A percentile compares a stretch with the other conserved stretches of the same genome.
These are phyloP conservation scores for Mucor racemosus DNA, from an alignment of 371 early-diverging fungal genomes.

Conservation along the genomic window DNA sequence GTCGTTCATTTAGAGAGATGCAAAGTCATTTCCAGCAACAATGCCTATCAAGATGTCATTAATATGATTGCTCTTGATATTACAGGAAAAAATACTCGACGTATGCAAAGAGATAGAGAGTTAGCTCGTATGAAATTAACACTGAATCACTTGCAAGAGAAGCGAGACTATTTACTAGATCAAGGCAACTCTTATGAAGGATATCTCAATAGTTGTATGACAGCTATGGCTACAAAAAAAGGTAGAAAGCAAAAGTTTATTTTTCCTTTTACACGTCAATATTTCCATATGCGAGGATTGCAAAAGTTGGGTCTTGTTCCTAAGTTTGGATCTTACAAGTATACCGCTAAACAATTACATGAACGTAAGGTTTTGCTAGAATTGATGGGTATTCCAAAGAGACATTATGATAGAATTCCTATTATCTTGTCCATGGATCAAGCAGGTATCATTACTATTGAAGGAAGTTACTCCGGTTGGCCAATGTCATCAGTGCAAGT, in stretches of 20 bases:
- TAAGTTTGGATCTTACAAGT: constrained; percentile 97
- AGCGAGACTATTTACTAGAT: constrained; percentile 77
- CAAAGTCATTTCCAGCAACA: constrained; percentile 33
- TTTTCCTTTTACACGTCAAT: constrained; percentile 90
- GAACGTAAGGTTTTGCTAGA: constrained; percentile 92
- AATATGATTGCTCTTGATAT: constrained; percentile 92
- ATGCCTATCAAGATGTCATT: constrained; percentile 85
- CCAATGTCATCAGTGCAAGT: constrained; percentile 76
- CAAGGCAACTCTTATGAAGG: constrained; percentile 89
- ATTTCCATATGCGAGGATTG: constrained; percentile 88
- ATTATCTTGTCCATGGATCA: constrained; percentile 93
- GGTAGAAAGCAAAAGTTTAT: constrained; percentile 75
- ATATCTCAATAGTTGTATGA: constrained; percentile 89
- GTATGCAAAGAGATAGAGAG: constrained; percentile 79
- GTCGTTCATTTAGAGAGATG: constrained; percentile 46
- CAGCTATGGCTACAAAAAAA: constrained; percentile 82
- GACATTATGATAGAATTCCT: constrained; percentile 87
- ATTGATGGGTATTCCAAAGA: constrained; percentile 78
- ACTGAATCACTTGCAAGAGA: constrained; percentile 80
- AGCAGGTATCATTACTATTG: constrained; percentile 87
- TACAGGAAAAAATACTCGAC: constrained; percentile 88
- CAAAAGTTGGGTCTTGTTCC: constrained; percentile 88
- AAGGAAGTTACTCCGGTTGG: constrained; percentile 82
- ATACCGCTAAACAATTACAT: constrained; percentile 90
- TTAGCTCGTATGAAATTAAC: constrained; percentile 77